Base-by-base conservation (phyloP, 305 asterid species). In the Lippia alba region DNA sequence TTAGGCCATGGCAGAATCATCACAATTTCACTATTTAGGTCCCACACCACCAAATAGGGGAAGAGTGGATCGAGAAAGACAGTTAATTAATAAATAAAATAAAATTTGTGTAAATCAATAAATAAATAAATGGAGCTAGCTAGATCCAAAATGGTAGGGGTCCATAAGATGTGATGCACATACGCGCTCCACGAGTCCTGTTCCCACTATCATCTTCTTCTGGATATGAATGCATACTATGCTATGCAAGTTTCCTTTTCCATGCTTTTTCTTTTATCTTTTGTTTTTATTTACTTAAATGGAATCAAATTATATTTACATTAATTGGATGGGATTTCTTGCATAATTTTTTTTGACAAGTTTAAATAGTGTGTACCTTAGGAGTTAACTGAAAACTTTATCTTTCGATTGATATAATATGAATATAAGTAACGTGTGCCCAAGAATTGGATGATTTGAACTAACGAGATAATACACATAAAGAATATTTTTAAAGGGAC, bases 81-180 rank as follows among this genome's bases (percentile, higher is more conserved):
- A 67, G 5, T 20, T 45, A 32, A 53, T 30, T 62, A 0, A 5
- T 18, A 4, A 16, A 2, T n/a, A n/a, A 1, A 6, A 33, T 15
- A 0, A 8, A 30, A 15, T 50, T 51, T 30, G 8, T 64, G 54
- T 10, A n/a, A n/a, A n/a, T n/a, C n/a, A n/a, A n/a, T 50, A 44
- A 14, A 0, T n/a, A 9, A 39, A 11, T 34, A 34, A 32, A 36
- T 39, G 61, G 33, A 57, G 55, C 57, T 76, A 79, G n/a, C n/a
- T n/a, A n/a, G n/a, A n/a, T n/a, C n/a, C n/a, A 73, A 72, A 45
- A 61, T 41, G 65, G 83, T 80, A n/a, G 83, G 82, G 84, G 84
- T 78, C 84, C 84, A 82, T 74, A 56, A 60, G 80, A 76, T 79
- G 82, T 74, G 84, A 76, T 74, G 59, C 62, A 74, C 87, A 74